Conservation (phyloP, 257 asterid genomes). For the Schizonepeta tenuifolia region DNA sequence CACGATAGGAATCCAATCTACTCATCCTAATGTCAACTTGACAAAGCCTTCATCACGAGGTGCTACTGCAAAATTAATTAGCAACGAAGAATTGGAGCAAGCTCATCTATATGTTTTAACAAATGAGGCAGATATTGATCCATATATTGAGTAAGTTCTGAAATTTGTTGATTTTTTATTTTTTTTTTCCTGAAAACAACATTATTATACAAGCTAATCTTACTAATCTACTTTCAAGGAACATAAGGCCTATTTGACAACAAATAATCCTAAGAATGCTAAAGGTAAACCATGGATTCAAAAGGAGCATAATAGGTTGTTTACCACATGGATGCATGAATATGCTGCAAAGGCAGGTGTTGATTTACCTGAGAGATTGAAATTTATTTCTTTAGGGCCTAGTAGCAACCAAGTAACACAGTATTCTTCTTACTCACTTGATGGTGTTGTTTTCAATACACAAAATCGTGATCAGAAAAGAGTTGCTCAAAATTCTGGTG, state of each 20-base stretch:
- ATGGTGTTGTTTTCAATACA: not conserved
- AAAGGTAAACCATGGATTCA: too few relatives aligned
- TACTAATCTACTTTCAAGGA: not conserved
- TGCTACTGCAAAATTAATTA: not conserved
- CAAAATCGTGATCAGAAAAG: not conserved
- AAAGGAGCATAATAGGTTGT: too few relatives aligned
- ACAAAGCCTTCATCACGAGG: too few relatives aligned
- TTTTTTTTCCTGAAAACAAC: too few relatives aligned
- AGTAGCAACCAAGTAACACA: not conserved
- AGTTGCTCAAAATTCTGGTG: not conserved
- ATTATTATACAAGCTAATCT: too few relatives aligned
- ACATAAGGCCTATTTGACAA: not conserved
- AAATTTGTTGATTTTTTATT: too few relatives aligned
- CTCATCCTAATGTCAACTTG: too few relatives aligned
- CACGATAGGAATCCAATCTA: not conserved
- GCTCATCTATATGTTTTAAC: not conserved
- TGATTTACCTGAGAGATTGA: not conserved
- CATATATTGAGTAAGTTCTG: not conserved
- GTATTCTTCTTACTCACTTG: not conserved
- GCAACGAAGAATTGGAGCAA: not conserved
- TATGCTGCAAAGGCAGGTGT: not conserved
- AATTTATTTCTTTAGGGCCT: not conserved
- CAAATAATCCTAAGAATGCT: not conserved
- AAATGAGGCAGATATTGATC: not conserved
- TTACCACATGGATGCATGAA: too few relatives aligned